Conservation (phyloP, 139 green algal species). For the Chlorella sp. region DNA sequence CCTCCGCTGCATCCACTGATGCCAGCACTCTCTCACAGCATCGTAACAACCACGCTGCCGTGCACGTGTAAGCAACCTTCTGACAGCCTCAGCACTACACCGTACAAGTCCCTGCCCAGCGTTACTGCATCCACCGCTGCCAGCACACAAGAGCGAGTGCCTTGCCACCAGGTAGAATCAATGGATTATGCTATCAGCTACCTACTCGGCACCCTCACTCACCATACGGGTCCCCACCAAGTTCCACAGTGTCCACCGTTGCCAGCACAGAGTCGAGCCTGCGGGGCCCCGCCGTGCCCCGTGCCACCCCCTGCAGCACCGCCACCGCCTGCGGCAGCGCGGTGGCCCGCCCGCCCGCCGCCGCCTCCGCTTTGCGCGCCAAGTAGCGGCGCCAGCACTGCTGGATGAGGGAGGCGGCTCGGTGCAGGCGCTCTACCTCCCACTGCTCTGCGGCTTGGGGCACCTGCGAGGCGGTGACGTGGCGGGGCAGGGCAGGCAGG, state of each 20-base stretch:
- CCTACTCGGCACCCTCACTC: no score
- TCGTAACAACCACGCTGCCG: no score
- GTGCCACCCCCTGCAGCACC: not conserved
- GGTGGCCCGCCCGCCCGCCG: not conserved
- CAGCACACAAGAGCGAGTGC: no score
- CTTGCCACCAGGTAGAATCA: no score
- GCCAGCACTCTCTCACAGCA: no score
- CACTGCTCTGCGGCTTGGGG: conserved; percentile 47
- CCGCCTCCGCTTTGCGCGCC: conserved; percentile 1
- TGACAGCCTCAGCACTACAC: no score
- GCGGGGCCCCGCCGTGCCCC: not conserved
- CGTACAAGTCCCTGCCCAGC: no score
- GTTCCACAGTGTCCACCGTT: conserved; percentile 8
- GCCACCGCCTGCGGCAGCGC: conserved; percentile 1
- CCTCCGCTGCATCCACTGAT: no score
- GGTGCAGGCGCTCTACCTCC: conserved; percentile 41
- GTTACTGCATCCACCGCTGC: no score
- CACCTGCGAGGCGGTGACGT: conserved; percentile 1
- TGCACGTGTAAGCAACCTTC: no score
- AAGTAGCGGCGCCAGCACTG: conserved; percentile 47
- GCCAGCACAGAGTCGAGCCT: conserved; percentile 31
- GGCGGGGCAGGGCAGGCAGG: not conserved
- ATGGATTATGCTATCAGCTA: no score
- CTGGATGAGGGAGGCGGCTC: conserved; percentile 55
- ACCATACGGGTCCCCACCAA: not conserved